phyloP scores from a whole-genome alignment of 2,329 filamentous ascomycete species.

The Monilinia fructigena region DNA sequence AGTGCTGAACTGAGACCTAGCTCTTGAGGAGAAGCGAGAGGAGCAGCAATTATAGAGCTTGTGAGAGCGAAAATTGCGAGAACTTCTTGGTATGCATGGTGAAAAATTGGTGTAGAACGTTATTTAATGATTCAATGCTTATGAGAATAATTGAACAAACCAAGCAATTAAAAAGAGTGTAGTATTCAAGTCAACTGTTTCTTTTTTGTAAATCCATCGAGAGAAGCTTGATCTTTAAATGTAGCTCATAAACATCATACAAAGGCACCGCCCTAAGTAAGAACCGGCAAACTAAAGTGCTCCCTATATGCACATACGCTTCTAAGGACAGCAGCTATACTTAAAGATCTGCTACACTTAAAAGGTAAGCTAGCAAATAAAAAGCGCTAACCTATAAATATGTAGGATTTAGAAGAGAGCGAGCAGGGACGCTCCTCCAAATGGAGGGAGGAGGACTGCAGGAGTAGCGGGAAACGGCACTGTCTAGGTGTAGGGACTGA shows the following conservation, averaged over 20 bases:
- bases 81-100: constrained; percentile 4
- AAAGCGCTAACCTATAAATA: too few species aligned
- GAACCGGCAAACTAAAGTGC: too few species aligned
- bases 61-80: background rate
- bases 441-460: too few species aligned
- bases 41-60: constrained; percentile 5
- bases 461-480: too few species aligned
- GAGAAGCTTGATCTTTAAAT: background rate
- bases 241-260: background rate
- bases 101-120: background rate
- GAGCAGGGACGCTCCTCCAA: too few species aligned
- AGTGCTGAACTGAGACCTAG: background rate
- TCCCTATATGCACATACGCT: too few species aligned
- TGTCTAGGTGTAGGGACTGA: too few species aligned
- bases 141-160: background rate
- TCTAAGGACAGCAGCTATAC: too few species aligned
- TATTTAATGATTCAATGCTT: background rate
- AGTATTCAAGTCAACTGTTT: background rate
- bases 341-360: too few species aligned
- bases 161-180: background rate
- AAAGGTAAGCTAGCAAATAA: too few species aligned
- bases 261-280: too few species aligned
- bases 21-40: background rate
- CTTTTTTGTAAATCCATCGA: background rate
- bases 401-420: too few species aligned